phyloP scores from a whole-genome alignment of 2,329 filamentous ascomycete species.

The Drechslerella coelobrocha region DNA sequence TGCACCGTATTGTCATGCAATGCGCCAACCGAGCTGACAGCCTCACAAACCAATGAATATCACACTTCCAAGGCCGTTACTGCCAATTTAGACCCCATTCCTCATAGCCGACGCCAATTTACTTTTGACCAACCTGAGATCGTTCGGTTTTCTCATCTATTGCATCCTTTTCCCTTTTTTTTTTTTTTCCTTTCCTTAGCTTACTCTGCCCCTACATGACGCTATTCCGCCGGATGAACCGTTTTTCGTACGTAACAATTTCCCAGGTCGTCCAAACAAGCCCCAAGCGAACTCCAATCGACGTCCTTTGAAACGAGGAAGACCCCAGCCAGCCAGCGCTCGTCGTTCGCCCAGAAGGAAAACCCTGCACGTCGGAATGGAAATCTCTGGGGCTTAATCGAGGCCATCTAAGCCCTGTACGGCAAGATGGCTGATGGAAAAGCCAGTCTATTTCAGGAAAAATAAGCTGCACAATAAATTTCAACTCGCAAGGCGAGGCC shows the following conservation, averaged over 20 bases:
- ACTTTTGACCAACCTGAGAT: no score
- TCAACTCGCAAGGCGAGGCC: background rate
- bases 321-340: background rate
- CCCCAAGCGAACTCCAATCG: slow-evolving; percentile 26
- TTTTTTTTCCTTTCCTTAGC: slow-evolving; percentile 11
- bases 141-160: no score
- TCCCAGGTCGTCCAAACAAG: slow-evolving; percentile 20
- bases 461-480: background rate
- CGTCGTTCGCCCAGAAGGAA: slow-evolving; percentile 20
- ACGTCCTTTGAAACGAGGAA: slow-evolving; percentile 42
- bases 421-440: slow-evolving; percentile 1
- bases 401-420: background rate
- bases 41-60: no score
- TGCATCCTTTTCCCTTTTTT: no score
- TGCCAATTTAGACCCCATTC: no score
- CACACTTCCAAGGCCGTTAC: no score
- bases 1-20: background rate
- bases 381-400: slow-evolving; percentile 9
- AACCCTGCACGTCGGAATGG: slow-evolving; percentile 22
- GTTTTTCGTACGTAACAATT: slow-evolving; percentile 51
- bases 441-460: background rate
- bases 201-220: slow-evolving; percentile 48
- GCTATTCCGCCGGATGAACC: slow-evolving; percentile 50
- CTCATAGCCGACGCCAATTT: no score
- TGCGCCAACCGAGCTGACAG: no score